phyloP scores from a whole-genome alignment of 176 grass and related monocot genomes.

The Secale cereale region DNA sequence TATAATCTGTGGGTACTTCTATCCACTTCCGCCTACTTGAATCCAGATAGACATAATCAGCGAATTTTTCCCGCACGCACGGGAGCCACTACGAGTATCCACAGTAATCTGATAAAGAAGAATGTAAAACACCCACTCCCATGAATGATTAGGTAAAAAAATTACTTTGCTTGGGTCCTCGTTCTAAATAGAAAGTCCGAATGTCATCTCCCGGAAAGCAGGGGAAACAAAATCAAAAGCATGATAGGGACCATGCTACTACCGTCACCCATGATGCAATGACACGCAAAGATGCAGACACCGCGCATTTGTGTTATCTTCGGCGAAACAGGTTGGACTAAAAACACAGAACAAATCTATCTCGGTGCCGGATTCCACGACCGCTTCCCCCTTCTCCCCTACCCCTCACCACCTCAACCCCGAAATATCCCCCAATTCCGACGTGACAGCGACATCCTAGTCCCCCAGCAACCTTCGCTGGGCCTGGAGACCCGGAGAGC shows the following conservation, averaged over 20 bases:
- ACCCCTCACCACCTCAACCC: no score
- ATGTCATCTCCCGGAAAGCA: slow-evolving; percentile 1
- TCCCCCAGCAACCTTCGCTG: no score
- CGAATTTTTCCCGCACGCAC: neutral
- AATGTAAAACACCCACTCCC: neutral
- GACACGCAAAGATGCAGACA: neutral
- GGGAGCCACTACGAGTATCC: neutral
- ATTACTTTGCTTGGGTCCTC: neutral
- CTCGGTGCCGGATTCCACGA: no score
- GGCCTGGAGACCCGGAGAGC: no score
- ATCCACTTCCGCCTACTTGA: neutral
- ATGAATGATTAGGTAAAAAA: neutral
- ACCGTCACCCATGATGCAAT: neutral
- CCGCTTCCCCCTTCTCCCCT: no score
- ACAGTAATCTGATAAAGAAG: neutral
- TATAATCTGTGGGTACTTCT: neutral
- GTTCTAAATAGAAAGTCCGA: neutral
- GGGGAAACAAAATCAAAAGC: neutral
- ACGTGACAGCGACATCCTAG: no score
- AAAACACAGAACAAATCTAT: neutral
- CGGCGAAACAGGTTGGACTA: neutral
- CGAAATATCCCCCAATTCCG: no score
- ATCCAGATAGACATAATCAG: neutral
- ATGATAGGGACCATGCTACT: neutral
- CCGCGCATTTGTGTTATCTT: no score